A percentile compares a stretch with the other conserved stretches of the same genome.
phyloP scores from a whole-genome alignment of 2,329 filamentous ascomycete species.

The Aureobasidium mangrovei region DNA sequence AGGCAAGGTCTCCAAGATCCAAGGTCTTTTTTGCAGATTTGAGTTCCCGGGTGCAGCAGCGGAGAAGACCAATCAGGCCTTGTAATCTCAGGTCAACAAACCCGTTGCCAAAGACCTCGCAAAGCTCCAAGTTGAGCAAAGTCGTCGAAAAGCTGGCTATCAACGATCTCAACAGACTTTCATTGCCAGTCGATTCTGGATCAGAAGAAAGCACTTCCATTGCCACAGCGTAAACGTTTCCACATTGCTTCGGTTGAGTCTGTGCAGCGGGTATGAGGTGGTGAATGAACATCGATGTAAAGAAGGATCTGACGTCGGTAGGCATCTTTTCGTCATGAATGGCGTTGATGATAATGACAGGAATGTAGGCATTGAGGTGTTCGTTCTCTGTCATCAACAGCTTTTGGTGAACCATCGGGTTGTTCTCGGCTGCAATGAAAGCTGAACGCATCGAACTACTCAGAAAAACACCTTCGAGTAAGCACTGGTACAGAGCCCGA shows the following conservation, averaged over 20 bases:
- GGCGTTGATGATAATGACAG: background rate
- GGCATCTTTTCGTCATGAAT: background rate
- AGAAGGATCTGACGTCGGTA: slow-evolving; percentile 15
- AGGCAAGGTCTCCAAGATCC: slow-evolving; percentile 18
- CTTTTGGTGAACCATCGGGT: slow-evolving; percentile 30
- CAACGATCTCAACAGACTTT: background rate
- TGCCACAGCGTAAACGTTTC: background rate
- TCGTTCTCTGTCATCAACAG: slow-evolving; percentile 18
- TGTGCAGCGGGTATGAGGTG: slow-evolving; percentile 19
- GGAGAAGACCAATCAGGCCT: slow-evolving; percentile 33
- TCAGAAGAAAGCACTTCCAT: background rate
- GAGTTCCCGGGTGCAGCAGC: slow-evolving; percentile 24
- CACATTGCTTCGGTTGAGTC: background rate
- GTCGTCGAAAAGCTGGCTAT: background rate
- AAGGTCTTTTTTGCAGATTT: slow-evolving; percentile 26
- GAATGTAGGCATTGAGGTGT: background rate
- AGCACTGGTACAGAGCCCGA: background rate
- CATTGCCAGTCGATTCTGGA: background rate
- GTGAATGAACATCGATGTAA: slow-evolving; percentile 20
- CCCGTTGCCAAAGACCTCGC: background rate
- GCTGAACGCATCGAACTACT: slow-evolving; percentile 23
- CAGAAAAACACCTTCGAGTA: slow-evolving; percentile 15
- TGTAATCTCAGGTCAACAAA: slow-evolving; percentile 13
- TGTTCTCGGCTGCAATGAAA: slow-evolving; percentile 31
- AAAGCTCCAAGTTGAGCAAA: background rate